Evolutionary conservation across 202 grass and related monocot genomes (phyloP), one percentile per base, ranked within the genome.

Genomic region (Eragrostis tef): DNA sequence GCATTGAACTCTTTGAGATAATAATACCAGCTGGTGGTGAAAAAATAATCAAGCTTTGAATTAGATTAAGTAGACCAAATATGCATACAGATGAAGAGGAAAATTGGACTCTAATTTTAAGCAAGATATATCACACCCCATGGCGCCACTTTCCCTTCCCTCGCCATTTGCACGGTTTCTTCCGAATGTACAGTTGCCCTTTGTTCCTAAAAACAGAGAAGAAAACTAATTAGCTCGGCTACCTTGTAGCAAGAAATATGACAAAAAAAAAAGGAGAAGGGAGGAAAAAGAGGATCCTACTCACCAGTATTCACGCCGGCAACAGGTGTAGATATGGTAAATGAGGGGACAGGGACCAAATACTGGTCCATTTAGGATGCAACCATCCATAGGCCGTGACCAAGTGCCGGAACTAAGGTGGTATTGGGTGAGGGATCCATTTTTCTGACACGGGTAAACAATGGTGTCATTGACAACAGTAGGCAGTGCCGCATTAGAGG

Each of bases 311-410:
- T 69, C 41, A 69, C n/a, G 42, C 0, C 11, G 11, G 66, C 66
- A 69, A 44, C 66, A 69, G n/a, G 41, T 69, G 41, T 52, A 72
- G 8, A 72, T 72, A n/a, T 72, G 47, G 49, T 72, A 27, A 15
- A 72, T 52, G 27, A 71, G 14, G 68, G 13, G 29, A 71, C 6
- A 50, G 15, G 68, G 68, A 24, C 68, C 46, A 71, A 71, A 51
- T 5, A 71, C 68, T 1, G 68, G 68, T 3, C 24, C 68, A 2
- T 0, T 31, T 50, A 0, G 46, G 68, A 71, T 71, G 46, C 46
- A 71, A 19, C 46, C 46, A 2, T 71, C 46, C 68, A 71, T 71
- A 19, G 46, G 24, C 22, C 14, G 46, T 31, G 68, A 50, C 46
- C 68, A 71, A 71, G 13, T 71, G 46, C 29, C 7, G 26, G 24